Evolutionary conservation across 768 basidiomycete species (phyloP), one percentile per base, ranked within the genome.

Genomic region (Psilocybe tampanensis): DNA sequence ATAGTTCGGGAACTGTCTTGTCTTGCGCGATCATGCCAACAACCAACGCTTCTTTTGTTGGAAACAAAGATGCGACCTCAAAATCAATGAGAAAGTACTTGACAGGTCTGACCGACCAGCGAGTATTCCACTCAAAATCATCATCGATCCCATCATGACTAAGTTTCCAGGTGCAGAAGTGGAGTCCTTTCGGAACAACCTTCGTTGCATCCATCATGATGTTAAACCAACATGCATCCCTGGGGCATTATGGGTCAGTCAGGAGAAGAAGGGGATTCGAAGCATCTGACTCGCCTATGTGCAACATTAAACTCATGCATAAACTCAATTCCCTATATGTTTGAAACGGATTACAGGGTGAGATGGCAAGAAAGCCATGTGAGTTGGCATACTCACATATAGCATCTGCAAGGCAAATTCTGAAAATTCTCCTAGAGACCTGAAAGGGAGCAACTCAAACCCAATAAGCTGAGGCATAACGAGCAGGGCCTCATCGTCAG

Each of bases 31-130:
- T 43, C 1, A 53, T 13, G 1, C 64, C 61, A 2, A 41, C 6
- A 13, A 51, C 58, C 8, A 36, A n/a, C 5, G 45, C 54, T 19
- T 56, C 47, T 15, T 56, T 55, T 7, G 33, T 23, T 0, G 41
- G 2, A 18, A 19, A 57, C 13, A 13, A 1, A 2, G 67, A 66
- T 8, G n/a, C n/a, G n/a, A 68, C 29, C 1, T 61, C 67, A 44
- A 70, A 71, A 26, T 72, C 70, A 24, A 71, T 71, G 51, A 70
- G 60, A 33, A 64, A 70, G 43, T 71, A 71, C 41, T 54, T 45
- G 26, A 64, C 61, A 18, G 70, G 68, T 3, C 61, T 41, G 3
- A 67, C 62, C 1, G 60, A 52, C 59, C 70, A 64, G 2, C 66
- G 59, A 5, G 60, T 55, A 2, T 41, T 45, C 60, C 57, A 64